Base-by-base conservation (phyloP, 1,284 basidiomycete species). In the Marasmius fiardii region DNA sequence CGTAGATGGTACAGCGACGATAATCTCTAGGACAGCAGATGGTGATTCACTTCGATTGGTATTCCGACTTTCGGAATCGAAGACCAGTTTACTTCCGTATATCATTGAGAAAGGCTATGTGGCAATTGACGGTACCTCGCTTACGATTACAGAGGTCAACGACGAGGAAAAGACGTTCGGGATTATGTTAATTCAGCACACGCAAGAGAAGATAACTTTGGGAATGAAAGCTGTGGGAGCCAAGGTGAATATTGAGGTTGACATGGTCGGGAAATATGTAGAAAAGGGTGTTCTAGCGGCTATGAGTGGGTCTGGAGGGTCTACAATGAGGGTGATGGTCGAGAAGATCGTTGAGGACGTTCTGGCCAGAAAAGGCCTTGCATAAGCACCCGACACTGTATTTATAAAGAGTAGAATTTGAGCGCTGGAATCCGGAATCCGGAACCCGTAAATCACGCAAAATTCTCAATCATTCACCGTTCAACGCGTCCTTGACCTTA, bases 51-150 rank as follows among this genome's bases (percentile, higher is more conserved):
- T 97, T 61, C 87, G 92, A 33, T 76, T 93, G 64, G 82, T 78
- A 53, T 98, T 95, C 75, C 80, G 85, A 66, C 80, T 98, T 51
- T 77, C 86, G 3, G 76, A 85, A 59, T 74, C 82, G 21, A 86
- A 83, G 2, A 69, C 74, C n/a, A 72, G 75, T 11, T 78, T 92
- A 31, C 75, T 94, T 53, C 86, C 83, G 0, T 97, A 93, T 69
- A 77, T 99, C 61, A 92, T 99, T 58, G 86, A 90, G n/a, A 99
- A 99, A 71, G 96, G 96, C 51, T 99, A 95, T 70, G 81, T 99
- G 55, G 88, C 95, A 10, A 85, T 99, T 61, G 96, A 99, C 70
- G 96, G 97, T 20, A 86, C 95, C 2, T 97, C 94, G 2, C 77
- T 99, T 48, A 99, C 96, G 0, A 67, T 99, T 61, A 98, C 95